These are phyloP conservation scores for Cetraspora pellucida DNA, from an alignment of 192 early-diverging fungal species.

Conservation along the genomic window DNA sequence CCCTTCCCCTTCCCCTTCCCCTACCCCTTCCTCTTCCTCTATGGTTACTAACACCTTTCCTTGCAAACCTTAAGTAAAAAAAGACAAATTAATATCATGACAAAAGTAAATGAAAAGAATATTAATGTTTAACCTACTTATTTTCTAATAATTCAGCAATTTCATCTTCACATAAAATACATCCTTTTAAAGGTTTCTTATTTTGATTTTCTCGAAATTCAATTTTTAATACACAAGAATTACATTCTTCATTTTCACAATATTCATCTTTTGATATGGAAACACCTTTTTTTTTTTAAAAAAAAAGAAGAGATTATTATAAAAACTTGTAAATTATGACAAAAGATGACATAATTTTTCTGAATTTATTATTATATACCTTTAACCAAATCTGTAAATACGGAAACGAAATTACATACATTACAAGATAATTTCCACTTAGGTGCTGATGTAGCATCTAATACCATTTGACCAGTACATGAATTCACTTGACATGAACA, in stretches of 20 bases:
- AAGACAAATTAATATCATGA: neutral
- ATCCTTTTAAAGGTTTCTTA: constrained; percentile 37
- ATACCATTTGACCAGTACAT: constrained; percentile 45
- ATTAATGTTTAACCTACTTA: constrained; percentile 34
- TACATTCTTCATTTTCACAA: constrained; percentile 39
- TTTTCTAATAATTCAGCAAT: constrained; percentile 48
- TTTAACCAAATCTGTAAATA: constrained; percentile 49
- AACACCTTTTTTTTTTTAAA: constrained; percentile 43
- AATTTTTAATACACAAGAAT: constrained; percentile 44
- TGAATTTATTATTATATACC: constrained; percentile 17
- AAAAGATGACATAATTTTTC: neutral
- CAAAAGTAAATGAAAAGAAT: neutral
- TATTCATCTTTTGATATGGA: constrained; percentile 42
- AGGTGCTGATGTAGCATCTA: constrained; percentile 58
- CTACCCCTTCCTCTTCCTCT: neutral
- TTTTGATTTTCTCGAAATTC: constrained; percentile 51
- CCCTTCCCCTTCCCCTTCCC: neutral
- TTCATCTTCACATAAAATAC: constrained; percentile 55
- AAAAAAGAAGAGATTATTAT: constrained; percentile 5
- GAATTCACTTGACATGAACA: constrained; percentile 44
- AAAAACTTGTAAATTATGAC: neutral
- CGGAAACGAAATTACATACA: constrained; percentile 53
- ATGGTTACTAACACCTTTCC: neutral
- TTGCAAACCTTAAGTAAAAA: neutral
- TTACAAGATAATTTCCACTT: constrained; percentile 58